Base-by-base conservation (phyloP, 2,329 filamentous ascomycete genomes). In the Fusarium burgessii region DNA sequence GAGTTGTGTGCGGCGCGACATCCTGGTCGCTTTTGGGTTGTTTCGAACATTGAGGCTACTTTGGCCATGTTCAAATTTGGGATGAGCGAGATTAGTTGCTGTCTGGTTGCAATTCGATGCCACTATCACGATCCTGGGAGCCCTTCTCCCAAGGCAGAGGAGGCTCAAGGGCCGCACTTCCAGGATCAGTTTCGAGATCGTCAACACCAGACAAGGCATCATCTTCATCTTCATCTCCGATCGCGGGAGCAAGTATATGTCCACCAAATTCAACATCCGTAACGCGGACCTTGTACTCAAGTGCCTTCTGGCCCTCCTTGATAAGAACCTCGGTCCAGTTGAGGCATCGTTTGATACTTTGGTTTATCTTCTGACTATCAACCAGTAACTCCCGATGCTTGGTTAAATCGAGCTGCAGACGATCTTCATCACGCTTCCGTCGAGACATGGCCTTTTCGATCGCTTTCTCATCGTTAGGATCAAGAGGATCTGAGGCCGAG, bases 311-410 rank as follows among this genome's bases (percentile, higher is more conserved):
- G 9, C 92, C 96, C 74, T 98, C 94, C 51, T 89, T 91, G 79
- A 99, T 97, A 46, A 99, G 87, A 69, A 93, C 91, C 78, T 99
- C 95, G 0, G 95, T 97, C 88, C 93, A 95, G 72, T 91, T 90
- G 36, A 98, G 86, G 79, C 96, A 99, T 50, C 93, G 88, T 80
- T 94, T 97, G 47, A 99, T 87, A 79, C 93, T 97, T 79, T 97
- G 93, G 78, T 98, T 98, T 85, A 98, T 94, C 83, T 94, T 97
- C 77, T 98, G 94, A 73, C 92, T 96, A 78, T 97, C 95, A 41
- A 94, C 85, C 12, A 99, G 88, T 2, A 98, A 85, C 77, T 97
- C 92, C 72, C 94, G 93, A 79, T 99, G 96, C 78, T 95, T 95
- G 6, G 91, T 88, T 2, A 99, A 86, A 80, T 99, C 96, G 7